phyloP scores from a whole-genome alignment of 768 basidiomycete genomes.

The Amanita brunnescens region DNA sequence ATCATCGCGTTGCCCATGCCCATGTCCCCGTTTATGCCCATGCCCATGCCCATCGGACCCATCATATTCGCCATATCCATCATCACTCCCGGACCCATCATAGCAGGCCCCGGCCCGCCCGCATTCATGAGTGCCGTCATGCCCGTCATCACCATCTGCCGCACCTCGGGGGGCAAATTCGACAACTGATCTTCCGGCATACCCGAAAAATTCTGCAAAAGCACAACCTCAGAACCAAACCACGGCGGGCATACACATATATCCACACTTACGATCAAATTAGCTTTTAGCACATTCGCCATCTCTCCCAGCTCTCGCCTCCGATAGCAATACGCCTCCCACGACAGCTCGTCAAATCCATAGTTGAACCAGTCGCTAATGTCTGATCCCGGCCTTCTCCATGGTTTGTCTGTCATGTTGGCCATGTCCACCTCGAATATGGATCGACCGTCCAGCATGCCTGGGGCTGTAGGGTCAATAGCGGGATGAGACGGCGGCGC shows the following conservation, averaged over 20 bases:
- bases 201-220: conserved; percentile 60
- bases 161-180: conserved; percentile 71
- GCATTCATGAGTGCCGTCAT: conserved; percentile 67
- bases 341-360: conserved; percentile 94
- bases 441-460: conserved; percentile 62
- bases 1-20: conserved; percentile 52
- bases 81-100: conserved; percentile 65
- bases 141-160: conserved; percentile 82
- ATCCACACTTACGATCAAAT: conserved; percentile 58
- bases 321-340: conserved; percentile 88
- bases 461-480: conserved; percentile 61
- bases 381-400: conserved; percentile 88
- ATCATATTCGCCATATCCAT: conserved; percentile 73
- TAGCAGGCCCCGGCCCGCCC: conserved; percentile 23
- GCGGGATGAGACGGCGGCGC: conserved; percentile 77
- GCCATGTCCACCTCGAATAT: conserved; percentile 81
- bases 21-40: conserved; percentile 65
- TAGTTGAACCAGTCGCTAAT: conserved; percentile 99
- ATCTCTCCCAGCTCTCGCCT: conserved; percentile 75
- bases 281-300: conserved; percentile 71
- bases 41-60: conserved; percentile 51
- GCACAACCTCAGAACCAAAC: background rate
- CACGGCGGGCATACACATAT: background rate
- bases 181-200: conserved; percentile 78
- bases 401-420: conserved; percentile 73